Percentiles rank a stretch among this genome's conserved stretches.
These are phyloP conservation scores for Cryphonectria japonica DNA, from an alignment of 2,329 filamentous ascomycete genomes.

Conservation along the genomic window DNA sequence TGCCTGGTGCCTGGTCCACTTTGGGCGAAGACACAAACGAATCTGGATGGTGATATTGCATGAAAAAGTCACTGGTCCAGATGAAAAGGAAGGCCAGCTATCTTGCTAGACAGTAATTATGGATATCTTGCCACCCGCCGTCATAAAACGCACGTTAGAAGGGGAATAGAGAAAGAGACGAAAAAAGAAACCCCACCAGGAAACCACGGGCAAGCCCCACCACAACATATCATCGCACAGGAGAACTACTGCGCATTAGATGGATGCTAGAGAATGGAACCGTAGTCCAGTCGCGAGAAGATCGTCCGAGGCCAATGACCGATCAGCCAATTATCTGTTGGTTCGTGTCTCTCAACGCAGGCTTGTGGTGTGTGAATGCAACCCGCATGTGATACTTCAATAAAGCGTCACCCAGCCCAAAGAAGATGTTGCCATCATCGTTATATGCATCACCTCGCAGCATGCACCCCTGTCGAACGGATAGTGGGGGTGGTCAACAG, in stretches of 20 bases:
- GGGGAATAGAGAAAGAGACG: neutral
- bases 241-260: neutral
- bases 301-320: neutral
- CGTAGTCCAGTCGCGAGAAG: neutral
- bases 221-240: neutral
- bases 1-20: neutral
- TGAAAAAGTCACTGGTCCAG: neutral
- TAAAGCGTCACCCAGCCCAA: neutral
- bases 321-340: neutral
- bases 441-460: neutral
- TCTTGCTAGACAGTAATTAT: neutral
- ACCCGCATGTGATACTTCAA: constrained; percentile 1
- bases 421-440: neutral
- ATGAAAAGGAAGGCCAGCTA: neutral
- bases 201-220: neutral
- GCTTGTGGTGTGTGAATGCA: constrained; percentile 10
- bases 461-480: neutral
- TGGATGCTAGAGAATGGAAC: neutral
- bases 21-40: neutral
- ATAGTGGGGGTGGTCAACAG: neutral
- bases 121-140: constrained; percentile 13
- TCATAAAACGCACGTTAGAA: constrained; percentile 5
- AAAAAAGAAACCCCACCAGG: neutral
- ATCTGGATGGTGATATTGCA: neutral
- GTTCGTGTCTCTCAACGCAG: neutral